Evolutionary conservation across 306 rosid genomes (phyloP).

Genomic region (Geum urbanum): DNA sequence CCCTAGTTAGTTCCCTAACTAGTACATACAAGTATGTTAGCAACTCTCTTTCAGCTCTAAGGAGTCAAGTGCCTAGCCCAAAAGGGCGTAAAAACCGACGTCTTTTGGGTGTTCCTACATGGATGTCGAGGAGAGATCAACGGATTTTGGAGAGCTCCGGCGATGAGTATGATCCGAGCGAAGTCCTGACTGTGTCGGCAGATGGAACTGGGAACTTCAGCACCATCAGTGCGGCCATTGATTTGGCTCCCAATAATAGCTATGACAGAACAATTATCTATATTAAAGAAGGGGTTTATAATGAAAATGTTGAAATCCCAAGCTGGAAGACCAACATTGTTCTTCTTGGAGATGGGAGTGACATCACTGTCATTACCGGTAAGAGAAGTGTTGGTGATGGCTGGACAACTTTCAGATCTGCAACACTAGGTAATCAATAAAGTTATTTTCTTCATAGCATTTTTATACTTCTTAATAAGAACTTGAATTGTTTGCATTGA

Average conservation of each 20-base stretch:
- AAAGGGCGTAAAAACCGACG: conserved; percentile 38
- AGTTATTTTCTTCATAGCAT: background rate
- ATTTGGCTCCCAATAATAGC: conserved; percentile 66
- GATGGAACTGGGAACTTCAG: conserved; percentile 75
- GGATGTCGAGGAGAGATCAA: conserved; percentile 37
- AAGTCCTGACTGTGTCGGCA: conserved; percentile 51
- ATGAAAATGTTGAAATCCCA: conserved; percentile 69
- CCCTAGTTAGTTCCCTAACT: conserved; percentile 39
- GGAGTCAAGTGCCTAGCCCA: conserved; percentile 23
- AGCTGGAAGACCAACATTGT: conserved; percentile 60
- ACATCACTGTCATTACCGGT: conserved; percentile 54
- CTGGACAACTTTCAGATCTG: conserved; percentile 84
- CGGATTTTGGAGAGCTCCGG: conserved; percentile 36
- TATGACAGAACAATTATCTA: conserved; percentile 50
- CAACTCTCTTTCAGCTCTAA: conserved; percentile 60
- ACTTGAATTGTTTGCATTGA: background rate
- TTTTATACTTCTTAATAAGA: background rate
- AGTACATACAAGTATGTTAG: conserved; percentile 56
- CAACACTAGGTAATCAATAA: conserved; percentile 49
- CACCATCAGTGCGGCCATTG: conserved; percentile 54
- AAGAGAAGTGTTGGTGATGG: conserved; percentile 46
- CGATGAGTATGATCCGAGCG: conserved; percentile 35
- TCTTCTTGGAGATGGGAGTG: conserved; percentile 74
- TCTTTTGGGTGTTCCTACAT: conserved; percentile 33
- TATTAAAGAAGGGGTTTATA: conserved; percentile 54